Evolutionary conservation across 345 rosid species (phyloP), one percentile per base, ranked within the genome.

Genomic region (Limnanthes douglasii): DNA sequence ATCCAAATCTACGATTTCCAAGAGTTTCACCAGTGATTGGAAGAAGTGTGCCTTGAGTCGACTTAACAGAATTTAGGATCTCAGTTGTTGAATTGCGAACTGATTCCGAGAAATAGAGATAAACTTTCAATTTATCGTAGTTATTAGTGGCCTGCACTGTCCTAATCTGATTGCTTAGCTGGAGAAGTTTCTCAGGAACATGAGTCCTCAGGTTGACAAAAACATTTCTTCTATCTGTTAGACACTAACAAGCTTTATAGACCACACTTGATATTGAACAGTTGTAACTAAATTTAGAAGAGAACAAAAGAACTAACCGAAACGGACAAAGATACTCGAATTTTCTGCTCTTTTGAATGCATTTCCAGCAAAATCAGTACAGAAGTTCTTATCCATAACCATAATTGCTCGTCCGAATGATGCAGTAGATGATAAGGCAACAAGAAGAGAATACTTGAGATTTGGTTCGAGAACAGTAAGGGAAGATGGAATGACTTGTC

Each of bases 141-240:
- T 66, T 45, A 53, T 74, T 83, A 29, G 95, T 88, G 63, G 95
- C 93, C 63, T 68, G 81, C 37, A 83, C 93, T 0, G 65, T 71
- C 57, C 97, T 76, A 6, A 60, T 64, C 59, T 66, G 61, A 38
- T 53, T 45, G 30, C 68, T 48, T 44, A 88, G 73, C 53, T 65
- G 59, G 52, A 88, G 76, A 43, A 64, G 41, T 64, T 66, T 67
- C 63, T 78, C 95, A 6, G 86, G 81, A 51, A 79, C 59, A 50
- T 45, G 93, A 36, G 64, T 61, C 57, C 86, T 60, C 50, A 79
- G 35, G 53, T 82, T 36, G 22, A 77, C 68, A 44, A 51, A 76
- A 11, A 76, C 76, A 12, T 49, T 68, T 69, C 95, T 67, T 64
- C 95, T 53, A 57, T 88, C 97, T 78, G 70, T 31, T 50, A 32